phyloP scores from a whole-genome alignment of 73 alveolate genomes.

The Breviolum minutum region DNA sequence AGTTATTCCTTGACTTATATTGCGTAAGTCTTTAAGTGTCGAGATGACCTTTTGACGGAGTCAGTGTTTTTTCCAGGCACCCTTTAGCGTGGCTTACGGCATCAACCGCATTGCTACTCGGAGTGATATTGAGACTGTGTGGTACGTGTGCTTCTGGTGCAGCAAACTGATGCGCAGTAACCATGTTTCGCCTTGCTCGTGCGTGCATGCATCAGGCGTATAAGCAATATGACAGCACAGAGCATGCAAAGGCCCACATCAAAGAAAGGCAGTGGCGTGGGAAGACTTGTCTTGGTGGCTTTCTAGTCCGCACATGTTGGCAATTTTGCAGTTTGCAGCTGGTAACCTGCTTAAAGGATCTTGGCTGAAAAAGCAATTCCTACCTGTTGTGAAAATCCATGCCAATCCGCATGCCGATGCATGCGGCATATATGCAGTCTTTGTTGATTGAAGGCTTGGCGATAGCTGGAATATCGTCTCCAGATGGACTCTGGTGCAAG shows the following conservation, averaged over 20 bases:
- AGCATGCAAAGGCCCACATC: slow-evolving; percentile 86
- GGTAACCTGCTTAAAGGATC: too few species aligned
- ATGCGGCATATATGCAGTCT: too few species aligned
- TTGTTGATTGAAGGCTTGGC: slow-evolving; percentile 26
- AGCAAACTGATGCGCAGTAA: background rate
- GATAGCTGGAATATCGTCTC: slow-evolving; percentile 70
- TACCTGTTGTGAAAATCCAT: background rate
- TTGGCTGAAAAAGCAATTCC: background rate
- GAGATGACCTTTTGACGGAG: background rate
- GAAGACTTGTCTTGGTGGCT: too few species aligned
- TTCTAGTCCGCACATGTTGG: too few species aligned
- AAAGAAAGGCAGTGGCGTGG: slow-evolving; percentile 15
- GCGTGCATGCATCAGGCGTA: slow-evolving; percentile 32
- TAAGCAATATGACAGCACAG: slow-evolving; percentile 85
- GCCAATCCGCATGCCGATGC: background rate
- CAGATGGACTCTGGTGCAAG: slow-evolving; percentile 66
- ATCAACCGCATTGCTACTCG: slow-evolving; percentile 62
- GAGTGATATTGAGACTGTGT: background rate
- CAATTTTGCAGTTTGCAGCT: too few species aligned
- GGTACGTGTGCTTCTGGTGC: background rate
- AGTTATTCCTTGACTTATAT: too few species aligned
- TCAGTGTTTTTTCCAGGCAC: slow-evolving; percentile 19
- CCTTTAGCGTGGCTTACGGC: slow-evolving; percentile 53
- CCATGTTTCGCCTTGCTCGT: background rate
- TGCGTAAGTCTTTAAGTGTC: too few species aligned